Percentiles rank a stretch among this genome's conserved stretches.
phyloP scores from a whole-genome alignment of 768 basidiomycete species.

The Nidula microcarpa region DNA sequence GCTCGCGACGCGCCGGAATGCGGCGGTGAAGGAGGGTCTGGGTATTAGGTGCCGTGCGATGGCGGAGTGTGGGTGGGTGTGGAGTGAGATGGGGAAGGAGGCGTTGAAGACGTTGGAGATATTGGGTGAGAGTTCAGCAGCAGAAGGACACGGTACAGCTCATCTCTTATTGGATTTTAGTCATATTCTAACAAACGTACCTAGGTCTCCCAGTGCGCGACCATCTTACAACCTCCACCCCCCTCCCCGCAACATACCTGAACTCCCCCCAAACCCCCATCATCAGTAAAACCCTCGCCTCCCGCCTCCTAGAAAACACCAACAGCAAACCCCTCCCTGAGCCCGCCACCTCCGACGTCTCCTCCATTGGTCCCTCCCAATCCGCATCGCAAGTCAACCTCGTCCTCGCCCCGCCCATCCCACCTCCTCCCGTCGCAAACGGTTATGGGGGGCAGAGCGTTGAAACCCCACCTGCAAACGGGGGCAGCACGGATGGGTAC shows the following conservation, averaged over 20 bases:
- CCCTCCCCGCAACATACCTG: neutral
- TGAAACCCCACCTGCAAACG: neutral
- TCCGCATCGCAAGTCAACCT: constrained; percentile 62
- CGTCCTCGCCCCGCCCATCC: neutral
- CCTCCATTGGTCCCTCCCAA: constrained; percentile 74
- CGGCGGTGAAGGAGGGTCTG: constrained; percentile 61
- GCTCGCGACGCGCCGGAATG: constrained; percentile 47
- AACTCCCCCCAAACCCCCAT: neutral
- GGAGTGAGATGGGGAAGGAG: constrained; percentile 66
- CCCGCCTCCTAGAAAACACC: neutral
- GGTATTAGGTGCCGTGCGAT: constrained; percentile 61
- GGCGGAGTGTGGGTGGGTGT: constrained; percentile 64
- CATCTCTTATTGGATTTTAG: too few relatives aligned
- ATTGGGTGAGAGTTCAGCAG: constrained; percentile 14
- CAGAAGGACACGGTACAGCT: too few relatives aligned
- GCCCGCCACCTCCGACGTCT: constrained; percentile 42
- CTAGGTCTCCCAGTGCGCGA: too few relatives aligned
- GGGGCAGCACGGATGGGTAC: neutral
- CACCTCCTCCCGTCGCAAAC: neutral
- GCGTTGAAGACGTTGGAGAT: constrained; percentile 43
- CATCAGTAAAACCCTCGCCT: neutral
- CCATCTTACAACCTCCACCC: neutral
- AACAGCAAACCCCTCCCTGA: constrained; percentile 1
- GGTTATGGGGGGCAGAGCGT: neutral
- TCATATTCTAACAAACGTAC: too few relatives aligned